Evolutionary conservation across 257 asterid genomes (phyloP), one percentile per base, ranked within the genome.

Genomic region (Gentiana macrophylla): DNA sequence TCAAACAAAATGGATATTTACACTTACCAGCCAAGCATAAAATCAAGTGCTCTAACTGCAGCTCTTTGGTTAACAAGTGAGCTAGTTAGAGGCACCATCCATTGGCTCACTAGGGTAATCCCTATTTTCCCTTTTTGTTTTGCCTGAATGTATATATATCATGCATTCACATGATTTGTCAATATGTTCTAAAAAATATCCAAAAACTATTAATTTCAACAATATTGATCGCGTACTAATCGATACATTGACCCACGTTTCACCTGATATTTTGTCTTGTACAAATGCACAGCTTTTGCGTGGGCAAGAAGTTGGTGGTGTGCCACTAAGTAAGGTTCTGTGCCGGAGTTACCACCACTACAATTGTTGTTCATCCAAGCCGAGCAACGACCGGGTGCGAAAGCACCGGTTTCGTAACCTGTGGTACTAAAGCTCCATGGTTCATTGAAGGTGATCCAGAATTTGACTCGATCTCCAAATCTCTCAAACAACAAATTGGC

Each of bases 381-480:
- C 2, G 63, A 58, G 7, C 63, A 47, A 24, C 63, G 32, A 1
- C 24, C 24, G 24, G 24, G 24, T 24, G 24, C 24, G 24, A 24
- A 24, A 24, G 24, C 24, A 2, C 34, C 44, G 0, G 63, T 53
- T 1, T 53, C 63, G 36, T 59, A 49, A 1, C 46, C 54, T 2
- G 2, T 0, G 0, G 2, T 0, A 34, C 44, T 35, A 47, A 11
- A 47, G 1, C 41, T 44, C 1, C 0, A 12, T 6, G 63, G 63
- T 32, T 59, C 63, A 34, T 59, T 59, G 12, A 59, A 47, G 12
- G 63, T 59, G 7, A 6, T 12, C 63, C 63, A 59, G 13, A 43
- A n/a, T 6, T 47, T 59, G 33, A 59, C 63, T 34, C 46, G 44
- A 12, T 59, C 43, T 1, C 63, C 63, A n/a, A 59, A 49, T 46